A percentile compares a stretch with the other conserved stretches of the same genome.
These are phyloP conservation scores for Diddensiella caesifluorescens DNA, from an alignment of 805 yeast species.

Conservation along the genomic window DNA sequence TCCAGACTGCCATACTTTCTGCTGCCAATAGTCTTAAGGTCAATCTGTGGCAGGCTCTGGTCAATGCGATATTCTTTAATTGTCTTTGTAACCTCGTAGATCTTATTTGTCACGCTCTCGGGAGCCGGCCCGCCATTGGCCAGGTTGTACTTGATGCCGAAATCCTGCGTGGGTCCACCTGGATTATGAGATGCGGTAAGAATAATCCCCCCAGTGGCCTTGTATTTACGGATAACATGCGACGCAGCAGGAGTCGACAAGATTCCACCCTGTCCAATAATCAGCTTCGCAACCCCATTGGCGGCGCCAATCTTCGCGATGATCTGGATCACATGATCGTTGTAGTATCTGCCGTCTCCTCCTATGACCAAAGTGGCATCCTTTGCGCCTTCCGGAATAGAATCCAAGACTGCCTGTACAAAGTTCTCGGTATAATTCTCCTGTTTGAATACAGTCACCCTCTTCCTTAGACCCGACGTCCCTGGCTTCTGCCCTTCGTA, in stretches of 20 bases:
- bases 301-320: conserved; percentile 85
- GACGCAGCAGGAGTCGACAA: conserved; percentile 96
- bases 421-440: conserved; percentile 86
- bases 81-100: conserved; percentile 61
- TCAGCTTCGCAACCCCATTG: conserved; percentile 79
- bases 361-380: conserved; percentile 82
- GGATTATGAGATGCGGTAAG: conserved; percentile 97
- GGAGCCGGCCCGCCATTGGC: conserved; percentile 99
- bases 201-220: conserved; percentile 86
- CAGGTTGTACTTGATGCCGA: conserved; percentile 93
- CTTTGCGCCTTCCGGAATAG: conserved; percentile 85
- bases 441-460: conserved; percentile 76
- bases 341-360: conserved; percentile 95
- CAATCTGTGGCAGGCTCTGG: conserved; percentile 56
- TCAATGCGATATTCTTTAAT: conserved; percentile 58
- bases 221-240: conserved; percentile 72
- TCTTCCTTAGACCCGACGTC: conserved; percentile 93
- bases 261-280: conserved; percentile 83
- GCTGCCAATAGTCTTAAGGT: conserved; percentile 54
- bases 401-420: conserved; percentile 74
- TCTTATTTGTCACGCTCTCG: conserved; percentile 83
- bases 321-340: conserved; percentile 70
- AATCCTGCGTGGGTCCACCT: conserved; percentile 88
- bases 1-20: conserved; percentile 43
- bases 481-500: conserved; percentile 95